Evolutionary conservation across 106 monocot species (phyloP).

Genomic region (Dendrobium chrysotoxum): DNA sequence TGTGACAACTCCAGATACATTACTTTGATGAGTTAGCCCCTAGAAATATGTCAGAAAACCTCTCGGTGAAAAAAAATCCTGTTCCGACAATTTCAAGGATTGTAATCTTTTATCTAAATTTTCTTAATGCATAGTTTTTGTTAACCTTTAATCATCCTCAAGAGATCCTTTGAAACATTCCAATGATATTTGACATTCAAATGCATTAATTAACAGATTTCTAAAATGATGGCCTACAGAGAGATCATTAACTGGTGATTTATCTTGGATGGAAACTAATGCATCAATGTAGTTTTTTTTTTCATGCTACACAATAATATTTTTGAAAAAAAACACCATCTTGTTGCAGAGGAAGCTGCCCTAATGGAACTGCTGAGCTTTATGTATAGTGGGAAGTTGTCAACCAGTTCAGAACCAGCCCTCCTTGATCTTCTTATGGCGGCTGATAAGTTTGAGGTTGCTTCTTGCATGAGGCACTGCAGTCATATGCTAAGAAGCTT

Average conservation of each 20-base stretch:
- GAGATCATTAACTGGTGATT: background rate
- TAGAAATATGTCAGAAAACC: too few species aligned
- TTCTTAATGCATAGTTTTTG: background rate
- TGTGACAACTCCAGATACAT: too few species aligned
- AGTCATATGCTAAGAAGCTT: conserved; percentile 51
- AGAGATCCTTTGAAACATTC: background rate
- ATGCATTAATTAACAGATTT: background rate
- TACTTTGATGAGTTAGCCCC: too few species aligned
- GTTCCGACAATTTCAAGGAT: too few species aligned
- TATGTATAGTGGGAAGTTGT: conserved; percentile 67
- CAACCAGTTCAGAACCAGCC: conserved; percentile 28
- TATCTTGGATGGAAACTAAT: background rate
- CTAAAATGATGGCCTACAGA: too few species aligned
- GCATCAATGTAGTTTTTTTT: background rate
- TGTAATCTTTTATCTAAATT: background rate
- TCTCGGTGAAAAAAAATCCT: too few species aligned
- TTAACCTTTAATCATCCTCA: background rate
- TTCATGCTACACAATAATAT: background rate
- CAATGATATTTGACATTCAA: background rate
- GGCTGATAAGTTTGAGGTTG: conserved; percentile 76
- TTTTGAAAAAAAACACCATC: background rate
- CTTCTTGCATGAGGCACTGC: conserved; percentile 67
- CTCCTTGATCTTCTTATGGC: conserved; percentile 66
- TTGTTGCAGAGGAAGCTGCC: conserved; percentile 51
- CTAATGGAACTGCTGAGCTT: conserved; percentile 65